phyloP scores from a whole-genome alignment of 2,329 filamentous ascomycete species.

The Tolypocladium tundrense region DNA sequence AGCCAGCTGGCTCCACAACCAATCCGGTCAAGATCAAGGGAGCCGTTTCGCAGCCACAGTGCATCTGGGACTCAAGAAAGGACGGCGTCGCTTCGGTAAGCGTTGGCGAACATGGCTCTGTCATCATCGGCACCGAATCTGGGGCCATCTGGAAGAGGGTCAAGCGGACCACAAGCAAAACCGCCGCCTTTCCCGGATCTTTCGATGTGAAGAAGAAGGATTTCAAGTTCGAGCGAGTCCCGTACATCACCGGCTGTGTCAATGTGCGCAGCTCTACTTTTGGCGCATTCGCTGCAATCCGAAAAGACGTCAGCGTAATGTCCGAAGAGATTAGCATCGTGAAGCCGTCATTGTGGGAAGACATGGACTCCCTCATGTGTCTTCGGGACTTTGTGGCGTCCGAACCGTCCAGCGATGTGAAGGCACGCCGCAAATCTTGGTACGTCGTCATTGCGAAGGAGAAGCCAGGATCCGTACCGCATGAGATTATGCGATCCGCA shows the following conservation, averaged over 20 bases:
- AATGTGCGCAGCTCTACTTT: slow-evolving; percentile 80
- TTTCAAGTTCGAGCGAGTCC: slow-evolving; percentile 89
- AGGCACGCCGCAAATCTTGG: slow-evolving; percentile 30
- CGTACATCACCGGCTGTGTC: slow-evolving; percentile 75
- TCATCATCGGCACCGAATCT: slow-evolving; percentile 86
- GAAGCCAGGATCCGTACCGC: slow-evolving; percentile 38
- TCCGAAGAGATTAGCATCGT: slow-evolving; percentile 58
- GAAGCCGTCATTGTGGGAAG: slow-evolving; percentile 61
- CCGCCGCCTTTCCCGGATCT: slow-evolving; percentile 36
- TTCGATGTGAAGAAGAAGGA: slow-evolving; percentile 63
- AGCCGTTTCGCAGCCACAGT: slow-evolving; percentile 65
- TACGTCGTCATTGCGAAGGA: slow-evolving; percentile 24
- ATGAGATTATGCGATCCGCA: slow-evolving; percentile 48
- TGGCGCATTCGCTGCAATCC: slow-evolving; percentile 80
- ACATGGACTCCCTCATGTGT: slow-evolving; percentile 59
- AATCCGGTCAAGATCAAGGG: slow-evolving; percentile 85
- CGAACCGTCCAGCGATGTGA: slow-evolving; percentile 19
- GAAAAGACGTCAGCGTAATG: slow-evolving; percentile 76
- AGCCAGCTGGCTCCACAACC: slow-evolving; percentile 64
- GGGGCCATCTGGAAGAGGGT: slow-evolving; percentile 89
- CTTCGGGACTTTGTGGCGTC: slow-evolving; percentile 49
- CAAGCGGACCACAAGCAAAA: slow-evolving; percentile 71
- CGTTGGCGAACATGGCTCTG: slow-evolving; percentile 85
- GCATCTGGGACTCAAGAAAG: slow-evolving; percentile 84
- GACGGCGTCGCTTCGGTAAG: slow-evolving; percentile 78